Conservation (phyloP, 2,329 filamentous ascomycete species). For the Nemania abortiva region DNA sequence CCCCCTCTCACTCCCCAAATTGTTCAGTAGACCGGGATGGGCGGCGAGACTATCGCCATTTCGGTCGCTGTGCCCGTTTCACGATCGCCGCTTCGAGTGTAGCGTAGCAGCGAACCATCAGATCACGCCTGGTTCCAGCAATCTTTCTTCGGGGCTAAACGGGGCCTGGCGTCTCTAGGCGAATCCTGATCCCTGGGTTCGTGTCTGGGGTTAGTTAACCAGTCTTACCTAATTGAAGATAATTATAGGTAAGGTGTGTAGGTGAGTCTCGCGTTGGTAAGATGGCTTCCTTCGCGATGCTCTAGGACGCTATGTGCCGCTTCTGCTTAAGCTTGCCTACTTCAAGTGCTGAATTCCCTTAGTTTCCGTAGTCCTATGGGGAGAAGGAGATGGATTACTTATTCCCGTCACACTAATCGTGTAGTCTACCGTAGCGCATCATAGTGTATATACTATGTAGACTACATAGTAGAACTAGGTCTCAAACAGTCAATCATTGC, state of each 20-base stretch:
- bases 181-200: constrained; percentile 11
- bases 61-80: constrained; percentile 27
- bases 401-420: not conserved
- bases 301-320: constrained; percentile 19
- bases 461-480: not conserved
- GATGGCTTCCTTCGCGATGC: not conserved
- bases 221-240: not conserved
- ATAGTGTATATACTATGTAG: not conserved
- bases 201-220: not conserved
- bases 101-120: constrained; percentile 16
- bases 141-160: constrained; percentile 5
- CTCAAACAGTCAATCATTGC: constrained; percentile 2
- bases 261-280: not conserved
- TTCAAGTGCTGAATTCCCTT: not conserved
- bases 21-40: not conserved
- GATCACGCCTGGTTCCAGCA: constrained; percentile 28
- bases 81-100: constrained; percentile 21
- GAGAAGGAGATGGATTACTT: not conserved
- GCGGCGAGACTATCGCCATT: constrained; percentile 9
- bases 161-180: constrained; percentile 1
- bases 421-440: not conserved
- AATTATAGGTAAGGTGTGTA: constrained; percentile 22
- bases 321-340: not conserved
- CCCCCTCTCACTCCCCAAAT: too few relatives aligned
- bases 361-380: not conserved